Conservation (phyloP, 441 rosid species). For the Daphne laureola region DNA sequence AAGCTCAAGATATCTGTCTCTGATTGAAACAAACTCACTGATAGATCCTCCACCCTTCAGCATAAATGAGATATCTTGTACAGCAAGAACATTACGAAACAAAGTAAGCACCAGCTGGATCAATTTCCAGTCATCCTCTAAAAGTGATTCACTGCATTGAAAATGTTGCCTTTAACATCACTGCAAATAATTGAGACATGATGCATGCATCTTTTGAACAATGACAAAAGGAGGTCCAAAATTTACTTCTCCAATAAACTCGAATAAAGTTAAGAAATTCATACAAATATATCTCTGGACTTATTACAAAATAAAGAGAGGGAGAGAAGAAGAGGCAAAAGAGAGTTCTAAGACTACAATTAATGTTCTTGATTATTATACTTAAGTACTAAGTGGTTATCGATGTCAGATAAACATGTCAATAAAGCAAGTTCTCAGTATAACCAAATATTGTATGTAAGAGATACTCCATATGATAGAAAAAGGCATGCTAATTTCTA, state of each 20-base stretch:
- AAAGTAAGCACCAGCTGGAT: slow-evolving; percentile 85
- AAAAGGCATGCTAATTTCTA: too few species aligned
- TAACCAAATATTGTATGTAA: too few species aligned
- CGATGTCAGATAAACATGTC: too few species aligned
- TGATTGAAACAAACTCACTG: slow-evolving; percentile 52
- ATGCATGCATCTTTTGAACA: slow-evolving; percentile 1
- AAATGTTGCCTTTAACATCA: slow-evolving; percentile 2
- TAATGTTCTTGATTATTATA: too few species aligned
- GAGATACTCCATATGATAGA: too few species aligned
- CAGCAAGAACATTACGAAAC: slow-evolving; percentile 77
- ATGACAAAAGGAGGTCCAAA: neutral
- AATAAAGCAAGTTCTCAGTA: too few species aligned
- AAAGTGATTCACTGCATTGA: slow-evolving; percentile 55
- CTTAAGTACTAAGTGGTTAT: too few species aligned
- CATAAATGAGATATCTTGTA: slow-evolving; percentile 58
- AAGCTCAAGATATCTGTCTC: slow-evolving; percentile 76
- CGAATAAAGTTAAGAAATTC: neutral
- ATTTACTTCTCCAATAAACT: too few species aligned
- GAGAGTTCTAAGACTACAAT: too few species aligned
- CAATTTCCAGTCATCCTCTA: slow-evolving; percentile 97
- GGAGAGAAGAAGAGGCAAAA: too few species aligned
- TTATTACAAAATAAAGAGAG: too few species aligned
- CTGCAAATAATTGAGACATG: slow-evolving; percentile 4
- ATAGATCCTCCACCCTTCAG: slow-evolving; percentile 78
- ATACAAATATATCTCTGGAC: too few species aligned